Conservation (phyloP, 2,329 filamentous ascomycete species). For the Ceratocystis eucalypticola region DNA sequence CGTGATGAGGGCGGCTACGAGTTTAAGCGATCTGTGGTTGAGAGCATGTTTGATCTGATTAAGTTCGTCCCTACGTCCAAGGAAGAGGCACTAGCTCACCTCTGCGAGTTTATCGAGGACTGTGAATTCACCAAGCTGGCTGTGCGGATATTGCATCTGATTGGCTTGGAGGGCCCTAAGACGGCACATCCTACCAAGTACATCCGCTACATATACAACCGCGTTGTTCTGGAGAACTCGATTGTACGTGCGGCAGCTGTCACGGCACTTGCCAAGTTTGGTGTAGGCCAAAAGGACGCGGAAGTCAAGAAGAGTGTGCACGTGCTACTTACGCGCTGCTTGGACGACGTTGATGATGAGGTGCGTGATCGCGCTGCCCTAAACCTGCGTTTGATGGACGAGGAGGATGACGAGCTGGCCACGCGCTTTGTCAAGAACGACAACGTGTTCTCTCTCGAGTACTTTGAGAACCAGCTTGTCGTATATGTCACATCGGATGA, state of each 20-base stretch:
- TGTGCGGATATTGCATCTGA: slow-evolving; percentile 83
- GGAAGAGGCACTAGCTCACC: slow-evolving; percentile 72
- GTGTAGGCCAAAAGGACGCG: slow-evolving; percentile 87
- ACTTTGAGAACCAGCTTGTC: slow-evolving; percentile 92
- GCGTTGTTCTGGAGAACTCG: slow-evolving; percentile 92
- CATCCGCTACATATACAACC: slow-evolving; percentile 98
- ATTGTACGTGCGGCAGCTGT: slow-evolving; percentile 91
- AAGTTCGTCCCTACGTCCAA: slow-evolving; percentile 90
- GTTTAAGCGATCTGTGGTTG: slow-evolving; percentile 93
- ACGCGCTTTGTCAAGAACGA: slow-evolving; percentile 89
- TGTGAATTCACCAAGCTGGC: slow-evolving; percentile 98
- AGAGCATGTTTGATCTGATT: slow-evolving; percentile 98
- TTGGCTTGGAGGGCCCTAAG: slow-evolving; percentile 88
- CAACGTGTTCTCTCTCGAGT: slow-evolving; percentile 86
- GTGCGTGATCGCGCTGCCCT: slow-evolving; percentile 89
- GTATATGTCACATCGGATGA: slow-evolving; percentile 93
- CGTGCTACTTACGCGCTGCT: slow-evolving; percentile 79
- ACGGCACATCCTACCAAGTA: slow-evolving; percentile 95
- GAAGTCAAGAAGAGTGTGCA: slow-evolving; percentile 94
- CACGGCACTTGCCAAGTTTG: slow-evolving; percentile 91
- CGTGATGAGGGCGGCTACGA: slow-evolving; percentile 96
- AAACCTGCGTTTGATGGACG: slow-evolving; percentile 81
- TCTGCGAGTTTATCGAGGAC: slow-evolving; percentile 98
- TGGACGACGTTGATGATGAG: slow-evolving; percentile 96
- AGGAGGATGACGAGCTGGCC: slow-evolving; percentile 80